Evolutionary conservation across 2,329 filamentous ascomycete species (phyloP), one percentile per base, ranked within the genome.

Genomic region (Cercospora canescens): DNA sequence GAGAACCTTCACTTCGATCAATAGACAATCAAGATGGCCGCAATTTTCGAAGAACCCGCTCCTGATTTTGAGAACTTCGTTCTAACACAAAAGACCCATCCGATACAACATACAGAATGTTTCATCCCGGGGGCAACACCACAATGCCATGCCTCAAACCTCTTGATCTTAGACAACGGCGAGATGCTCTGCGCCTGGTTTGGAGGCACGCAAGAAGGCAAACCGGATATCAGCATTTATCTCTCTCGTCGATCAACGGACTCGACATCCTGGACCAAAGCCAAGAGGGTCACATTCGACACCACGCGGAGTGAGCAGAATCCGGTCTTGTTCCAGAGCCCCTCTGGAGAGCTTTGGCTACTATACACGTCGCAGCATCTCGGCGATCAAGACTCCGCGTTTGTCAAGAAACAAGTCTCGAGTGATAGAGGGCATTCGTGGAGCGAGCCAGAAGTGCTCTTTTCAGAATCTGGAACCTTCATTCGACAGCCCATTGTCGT

Each of bases 151-250:
- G 67, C 67, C 12, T 69, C 67, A 1, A 69, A 69, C n/a, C 56
- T 69, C 11, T 50, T 67, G 26, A 64, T 69, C n/a, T 34, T 67
- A 3, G 62, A 62, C 37, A 63, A 65, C 37, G 67, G 67, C 37
- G 65, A 69, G n/a, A 60, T 69, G 61, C 67, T 69, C n/a, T 69
- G 67, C 48, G 67, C 62, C 9, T 69, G 67, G 67, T 69, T 69
- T 30, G 67, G 67, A 24, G 67, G 67, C 24, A 67, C 58, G 11
- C 67, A 69, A 58, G 67, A 69, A 48, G 67, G 67, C 41, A 67
- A 67, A 60, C 60, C 63, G 21, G 67, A 69, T n/a, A 69, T 67
- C 32, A 69, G 67, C 62, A 69, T 69, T 26, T 69, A 67, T 50
- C 60, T 67, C 18, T 59, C 67, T 35, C 62, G 67, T 32, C 26